Percentiles rank a stretch among this genome's conserved stretches.
Conservation (phyloP, 2,329 filamentous ascomycete species). For the Cytospora mali region DNA sequence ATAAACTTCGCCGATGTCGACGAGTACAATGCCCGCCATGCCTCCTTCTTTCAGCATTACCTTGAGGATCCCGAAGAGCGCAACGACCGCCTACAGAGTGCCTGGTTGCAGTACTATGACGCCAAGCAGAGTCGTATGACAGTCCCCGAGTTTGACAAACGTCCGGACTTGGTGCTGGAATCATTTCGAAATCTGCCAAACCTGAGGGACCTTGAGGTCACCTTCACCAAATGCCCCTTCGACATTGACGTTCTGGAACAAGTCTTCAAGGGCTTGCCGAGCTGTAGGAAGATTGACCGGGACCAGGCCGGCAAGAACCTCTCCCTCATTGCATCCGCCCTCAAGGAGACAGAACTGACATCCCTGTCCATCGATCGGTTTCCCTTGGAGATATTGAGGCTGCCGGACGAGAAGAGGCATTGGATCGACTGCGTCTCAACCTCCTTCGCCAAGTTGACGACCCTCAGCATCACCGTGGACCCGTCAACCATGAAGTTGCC, state of each 20-base stretch:
- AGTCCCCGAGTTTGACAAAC: slow-evolving; percentile 41
- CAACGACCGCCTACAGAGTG: slow-evolving; percentile 39
- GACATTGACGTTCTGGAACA: slow-evolving; percentile 42
- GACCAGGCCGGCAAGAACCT: slow-evolving; percentile 43
- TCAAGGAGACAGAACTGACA: slow-evolving; percentile 41
- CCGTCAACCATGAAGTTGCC: slow-evolving; percentile 43
- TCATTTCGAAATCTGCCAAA: slow-evolving; percentile 45
- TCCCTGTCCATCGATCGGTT: slow-evolving; percentile 47
- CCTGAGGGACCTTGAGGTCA: slow-evolving; percentile 44
- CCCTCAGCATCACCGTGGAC: slow-evolving; percentile 45
- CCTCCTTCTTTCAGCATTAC: slow-evolving; percentile 42
- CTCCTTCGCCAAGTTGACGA: slow-evolving; percentile 44
- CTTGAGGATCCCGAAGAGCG: slow-evolving; percentile 42
- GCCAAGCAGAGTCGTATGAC: slow-evolving; percentile 39
- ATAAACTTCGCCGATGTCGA: slow-evolving; percentile 50
- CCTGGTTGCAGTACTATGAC: slow-evolving; percentile 43
- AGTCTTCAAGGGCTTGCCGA: slow-evolving; percentile 41
- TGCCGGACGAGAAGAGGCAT: slow-evolving; percentile 41
- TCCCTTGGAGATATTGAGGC: slow-evolving; percentile 46
- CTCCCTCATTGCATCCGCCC: slow-evolving; percentile 43
- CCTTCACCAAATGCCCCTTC: slow-evolving; percentile 45
- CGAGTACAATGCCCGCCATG: slow-evolving; percentile 44
- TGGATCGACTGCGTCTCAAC: slow-evolving; percentile 45
- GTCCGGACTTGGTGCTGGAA: slow-evolving; percentile 41
- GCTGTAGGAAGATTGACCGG: slow-evolving; percentile 44